These are phyloP conservation scores for Mycena albidolilacea DNA, from an alignment of 768 basidiomycete genomes.

Conservation along the genomic window DNA sequence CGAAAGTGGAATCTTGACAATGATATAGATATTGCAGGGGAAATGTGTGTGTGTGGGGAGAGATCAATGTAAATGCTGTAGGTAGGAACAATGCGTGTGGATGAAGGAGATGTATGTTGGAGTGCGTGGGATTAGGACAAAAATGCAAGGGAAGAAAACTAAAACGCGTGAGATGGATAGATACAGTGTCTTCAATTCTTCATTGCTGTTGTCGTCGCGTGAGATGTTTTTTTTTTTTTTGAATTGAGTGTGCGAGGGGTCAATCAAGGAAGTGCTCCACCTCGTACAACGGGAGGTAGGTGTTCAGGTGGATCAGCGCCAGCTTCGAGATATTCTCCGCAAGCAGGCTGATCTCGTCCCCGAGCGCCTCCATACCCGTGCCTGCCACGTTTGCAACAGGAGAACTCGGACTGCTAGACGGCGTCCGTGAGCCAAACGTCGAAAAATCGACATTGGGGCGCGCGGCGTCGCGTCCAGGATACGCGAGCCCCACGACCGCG, in stretches of 20 bases:
- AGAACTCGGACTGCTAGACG: conserved; percentile 33
- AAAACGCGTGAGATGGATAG: not conserved
- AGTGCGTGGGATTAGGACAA: not conserved
- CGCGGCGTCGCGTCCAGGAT: conserved; percentile 60
- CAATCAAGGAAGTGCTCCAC: conserved; percentile 67
- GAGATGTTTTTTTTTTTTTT: conserved; percentile 9
- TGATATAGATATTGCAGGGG: conserved; percentile 28
- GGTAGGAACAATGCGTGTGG: conserved; percentile 11
- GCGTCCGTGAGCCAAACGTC: conserved; percentile 35
- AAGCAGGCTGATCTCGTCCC: conserved; percentile 72
- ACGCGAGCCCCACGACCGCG: conserved; percentile 68
- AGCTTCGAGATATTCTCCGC: conserved; percentile 81
- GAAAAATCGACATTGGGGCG: conserved; percentile 47
- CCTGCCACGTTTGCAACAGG: conserved; percentile 62
- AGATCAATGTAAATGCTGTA: conserved; percentile 21
- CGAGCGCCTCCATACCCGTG: conserved; percentile 80
- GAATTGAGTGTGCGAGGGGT: conserved; percentile 1
- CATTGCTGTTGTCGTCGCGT: conserved; percentile 7
- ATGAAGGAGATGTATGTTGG: conserved; percentile 6
- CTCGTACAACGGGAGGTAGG: conserved; percentile 85
- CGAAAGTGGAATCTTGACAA: conserved; percentile 1
- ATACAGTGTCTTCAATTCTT: conserved; percentile 7
- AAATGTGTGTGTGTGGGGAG: conserved; percentile 8
- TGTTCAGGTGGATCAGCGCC: conserved; percentile 80
- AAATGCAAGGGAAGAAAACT: conserved; percentile 20